Evolutionary conservation across 768 basidiomycete species (phyloP), one percentile per base, ranked within the genome.

Genomic region (Crucibulum laeve): DNA sequence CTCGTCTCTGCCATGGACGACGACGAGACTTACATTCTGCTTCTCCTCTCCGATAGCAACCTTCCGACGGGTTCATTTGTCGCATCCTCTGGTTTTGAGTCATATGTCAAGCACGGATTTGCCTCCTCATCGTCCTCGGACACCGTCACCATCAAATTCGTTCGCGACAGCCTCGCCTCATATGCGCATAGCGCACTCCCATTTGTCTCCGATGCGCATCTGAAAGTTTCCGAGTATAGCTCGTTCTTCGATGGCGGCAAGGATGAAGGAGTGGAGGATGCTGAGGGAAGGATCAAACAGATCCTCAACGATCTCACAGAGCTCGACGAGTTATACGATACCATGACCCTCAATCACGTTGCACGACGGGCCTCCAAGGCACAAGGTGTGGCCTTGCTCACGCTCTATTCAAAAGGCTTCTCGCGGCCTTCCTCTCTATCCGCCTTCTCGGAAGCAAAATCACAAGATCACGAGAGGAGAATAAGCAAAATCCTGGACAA

Each of bases 61-160:
- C 81, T 99, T 3, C 96, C 96, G 2, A 98, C 95, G 0, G 96
- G 96, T 25, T 87, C 95, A 1, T 99, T 99, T 61, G 90, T 97
- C 46, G 90, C 94, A 0, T 96, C 93, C 1, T 79, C 90, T 2
- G 95, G 95, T 1, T 76, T 98, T 47, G 95, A 99, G 57, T 91
- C 92, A 4, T 93, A 82, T 58, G 65, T 80, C 30, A 84, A 87
- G 21, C 96, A 99, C 59, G 96, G 92, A 0, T 87, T 94, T 56
- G 49, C 69, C 13, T 56, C 73, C 1, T 84, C 91, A 53, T 46
- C 63, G 21, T 55, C 74, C 0, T 38, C 58, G 40, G 50, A 63
- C 52, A 46, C 57, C 42, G 40, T 64, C 21, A 75, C 74, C 17
- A 55, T 80, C 41, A 68, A 71, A 23, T 95, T 92, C 59, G 46